Evolutionary conservation across 108 stramenopile genomes (phyloP), one percentile per base, ranked within the genome.

Genomic region (Craspedostauros australis): DNA sequence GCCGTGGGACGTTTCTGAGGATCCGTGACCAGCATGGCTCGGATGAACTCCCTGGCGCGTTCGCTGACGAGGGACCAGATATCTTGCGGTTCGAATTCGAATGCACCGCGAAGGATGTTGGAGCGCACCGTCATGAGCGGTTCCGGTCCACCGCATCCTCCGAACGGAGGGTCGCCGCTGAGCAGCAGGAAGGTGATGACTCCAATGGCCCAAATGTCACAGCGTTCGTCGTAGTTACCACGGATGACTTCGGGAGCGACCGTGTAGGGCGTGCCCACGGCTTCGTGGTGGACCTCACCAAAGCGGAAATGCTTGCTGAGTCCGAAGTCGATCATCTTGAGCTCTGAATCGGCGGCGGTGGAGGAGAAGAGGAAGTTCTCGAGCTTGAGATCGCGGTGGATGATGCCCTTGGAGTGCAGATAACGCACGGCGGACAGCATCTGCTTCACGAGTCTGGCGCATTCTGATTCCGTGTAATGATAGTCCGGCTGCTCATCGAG

Each of bases 271-370:
- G 86, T 88, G 4, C 86, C 86, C 5, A 88, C 86, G 9, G 89
- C 87, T 46, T 90, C 88, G 28, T 82, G 77, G 21, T 82, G 83
- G 26, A 80, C 73, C 51, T 93, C 86, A 16, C 84, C 82, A 57
- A 79, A 76, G 16, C 65, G 67, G 59, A 94, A 96, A 72, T 94
- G 93, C 68, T 84, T 89, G 33, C 66, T 70, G 16, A 97, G 68
- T 28, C 96, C 96, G 50, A 97, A 95, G 34, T 70, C 59, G 57
- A 97, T 97, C 70, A 97, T 91, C 54, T 90, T 93, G 43, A 97
- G 54, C 33, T 84, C 82, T 6, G 82, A 57, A 25, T 80, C 73
- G 9, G 64, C 62, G 9, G 68, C 63, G 23, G 38, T 60, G 33
- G 57, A 67, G 28, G 77, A 75, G 49, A 96, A 88, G 30, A 96